Percentiles rank a stretch among this genome's conserved stretches.
Evolutionary conservation across 192 early-diverging fungal genomes (phyloP).

Genomic region (Lobosporangium transversale): DNA sequence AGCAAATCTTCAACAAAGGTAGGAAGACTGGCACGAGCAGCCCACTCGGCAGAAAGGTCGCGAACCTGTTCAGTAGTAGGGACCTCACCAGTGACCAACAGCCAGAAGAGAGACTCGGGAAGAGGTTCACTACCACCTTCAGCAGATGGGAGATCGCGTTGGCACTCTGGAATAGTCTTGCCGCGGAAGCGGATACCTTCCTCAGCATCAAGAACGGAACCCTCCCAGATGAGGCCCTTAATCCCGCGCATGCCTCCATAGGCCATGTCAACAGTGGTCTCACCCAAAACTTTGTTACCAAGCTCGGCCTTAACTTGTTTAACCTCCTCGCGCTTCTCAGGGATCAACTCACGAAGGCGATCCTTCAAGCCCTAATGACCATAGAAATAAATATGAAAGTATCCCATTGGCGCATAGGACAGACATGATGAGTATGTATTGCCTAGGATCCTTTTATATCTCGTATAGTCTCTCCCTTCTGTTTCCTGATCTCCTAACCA

Average conservation of each 20-base stretch:
- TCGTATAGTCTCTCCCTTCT: no score
- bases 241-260: constrained; percentile 99
- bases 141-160: constrained; percentile 89
- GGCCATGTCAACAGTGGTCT: constrained; percentile 96
- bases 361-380: constrained; percentile 90
- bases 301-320: constrained; percentile 93
- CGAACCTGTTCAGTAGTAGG: constrained; percentile 93
- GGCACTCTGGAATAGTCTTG: constrained; percentile 96
- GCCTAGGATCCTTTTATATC: no score
- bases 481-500: no score
- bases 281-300: constrained; percentile 89
- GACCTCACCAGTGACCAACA: constrained; percentile 96
- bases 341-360: constrained; percentile 92
- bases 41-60: constrained; percentile 94
- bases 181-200: constrained; percentile 99
- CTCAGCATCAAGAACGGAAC: constrained; percentile 95
- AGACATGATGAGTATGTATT: no score
- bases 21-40: constrained; percentile 91
- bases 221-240: constrained; percentile 99
- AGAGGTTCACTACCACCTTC: constrained; percentile 90
- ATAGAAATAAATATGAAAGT: no score
- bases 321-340: constrained; percentile 93
- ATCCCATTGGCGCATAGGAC: no score
- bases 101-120: constrained; percentile 99
- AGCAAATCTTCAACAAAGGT: constrained; percentile 96